These are phyloP conservation scores for Pleurotus tuber-regium DNA, from an alignment of 768 basidiomycete genomes.

Conservation along the genomic window DNA sequence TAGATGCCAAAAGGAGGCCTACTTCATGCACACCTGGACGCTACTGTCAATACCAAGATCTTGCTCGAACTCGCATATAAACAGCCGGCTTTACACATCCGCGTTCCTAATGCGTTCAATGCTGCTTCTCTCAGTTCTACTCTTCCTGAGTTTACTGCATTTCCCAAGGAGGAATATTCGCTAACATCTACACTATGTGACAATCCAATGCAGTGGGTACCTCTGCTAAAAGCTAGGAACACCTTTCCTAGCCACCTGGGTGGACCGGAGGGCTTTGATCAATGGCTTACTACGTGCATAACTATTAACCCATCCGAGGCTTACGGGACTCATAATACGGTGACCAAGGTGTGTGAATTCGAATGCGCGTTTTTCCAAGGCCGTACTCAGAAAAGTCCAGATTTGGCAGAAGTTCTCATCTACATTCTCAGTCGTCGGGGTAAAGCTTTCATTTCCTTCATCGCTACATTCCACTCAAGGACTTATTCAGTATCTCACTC, in stretches of 20 bases:
- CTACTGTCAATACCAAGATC: constrained; percentile 55
- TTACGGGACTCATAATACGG: constrained; percentile 70
- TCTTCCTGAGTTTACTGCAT: constrained; percentile 52
- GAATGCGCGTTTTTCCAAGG: neutral
- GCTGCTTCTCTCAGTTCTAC: constrained; percentile 36
- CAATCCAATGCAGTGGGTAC: constrained; percentile 47
- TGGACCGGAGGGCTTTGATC: constrained; percentile 65
- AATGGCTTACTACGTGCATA: constrained; percentile 57
- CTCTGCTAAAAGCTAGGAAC: constrained; percentile 49
- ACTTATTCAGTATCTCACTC: constrained; percentile 36
- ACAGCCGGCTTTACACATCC: constrained; percentile 61
- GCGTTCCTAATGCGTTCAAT: constrained; percentile 38
- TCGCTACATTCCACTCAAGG: neutral
- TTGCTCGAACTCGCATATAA: constrained; percentile 54
- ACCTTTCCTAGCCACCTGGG: constrained; percentile 50
- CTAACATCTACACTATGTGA: constrained; percentile 37
- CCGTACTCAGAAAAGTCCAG: constrained; percentile 29
- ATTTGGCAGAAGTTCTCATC: constrained; percentile 75
- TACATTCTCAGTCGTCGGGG: constrained; percentile 48
- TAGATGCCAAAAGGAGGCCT: constrained; percentile 84
- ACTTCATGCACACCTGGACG: constrained; percentile 74
- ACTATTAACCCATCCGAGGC: constrained; percentile 71
- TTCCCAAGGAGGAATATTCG: constrained; percentile 34
- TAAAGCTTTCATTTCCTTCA: constrained; percentile 24
- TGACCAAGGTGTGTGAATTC: constrained; percentile 46